These are phyloP conservation scores for Sinapis alba DNA, from an alignment of 441 rosid genomes.

Conservation along the genomic window DNA sequence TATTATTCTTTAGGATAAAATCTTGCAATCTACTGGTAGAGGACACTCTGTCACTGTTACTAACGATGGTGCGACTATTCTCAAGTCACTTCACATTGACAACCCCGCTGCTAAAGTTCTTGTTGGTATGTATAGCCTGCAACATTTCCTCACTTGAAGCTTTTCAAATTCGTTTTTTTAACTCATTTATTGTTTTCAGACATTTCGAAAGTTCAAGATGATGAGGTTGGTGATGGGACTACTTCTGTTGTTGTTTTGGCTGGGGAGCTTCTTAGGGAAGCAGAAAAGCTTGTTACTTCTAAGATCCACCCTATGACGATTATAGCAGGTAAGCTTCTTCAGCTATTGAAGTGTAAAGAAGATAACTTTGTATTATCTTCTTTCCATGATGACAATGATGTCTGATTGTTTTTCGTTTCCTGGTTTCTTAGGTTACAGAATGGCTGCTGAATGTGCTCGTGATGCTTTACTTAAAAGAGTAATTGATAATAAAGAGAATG, in stretches of 20 bases:
- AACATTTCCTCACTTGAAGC: background rate
- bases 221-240: constrained; percentile 99
- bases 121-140: constrained; percentile 63
- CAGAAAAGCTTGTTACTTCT: constrained; percentile 90
- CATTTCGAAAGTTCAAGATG: constrained; percentile 99
- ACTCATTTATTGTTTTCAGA: constrained; percentile 43
- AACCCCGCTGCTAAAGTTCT: constrained; percentile 98
- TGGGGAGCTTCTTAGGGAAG: constrained; percentile 95
- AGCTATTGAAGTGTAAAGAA: background rate
- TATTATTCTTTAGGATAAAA: constrained; percentile 65
- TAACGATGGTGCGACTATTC: constrained; percentile 96
- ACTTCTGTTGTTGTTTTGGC: constrained; percentile 99
- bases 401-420: background rate
- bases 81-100: constrained; percentile 92
- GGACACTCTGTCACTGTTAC: constrained; percentile 84
- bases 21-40: constrained; percentile 93
- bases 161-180: background rate
- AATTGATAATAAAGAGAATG: constrained; percentile 76
- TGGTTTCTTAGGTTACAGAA: constrained; percentile 67
- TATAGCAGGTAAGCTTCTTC: constrained; percentile 61
- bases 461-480: constrained; percentile 74
- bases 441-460: constrained; percentile 97
- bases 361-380: background rate
- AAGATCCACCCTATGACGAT: constrained; percentile 99
- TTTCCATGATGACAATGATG: background rate